These are phyloP conservation scores for Alloteropsis semialata DNA, from an alignment of 176 grass and related monocot genomes.

Conservation along the genomic window DNA sequence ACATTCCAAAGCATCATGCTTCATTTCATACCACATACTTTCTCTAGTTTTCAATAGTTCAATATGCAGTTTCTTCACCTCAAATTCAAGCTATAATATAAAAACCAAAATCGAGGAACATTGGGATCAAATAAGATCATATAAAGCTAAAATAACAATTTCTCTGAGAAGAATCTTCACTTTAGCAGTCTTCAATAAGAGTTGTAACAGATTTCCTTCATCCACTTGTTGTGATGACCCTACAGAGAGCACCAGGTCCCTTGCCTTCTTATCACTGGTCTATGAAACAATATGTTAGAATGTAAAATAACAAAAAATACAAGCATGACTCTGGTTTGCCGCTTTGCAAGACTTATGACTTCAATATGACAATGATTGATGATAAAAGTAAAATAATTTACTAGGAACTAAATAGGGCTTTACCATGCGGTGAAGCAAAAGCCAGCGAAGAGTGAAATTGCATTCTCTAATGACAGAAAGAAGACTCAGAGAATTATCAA, in stretches of 20 bases:
- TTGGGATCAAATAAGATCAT: background rate
- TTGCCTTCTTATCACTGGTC: conserved; percentile 65
- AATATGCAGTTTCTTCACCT: conserved; percentile 51
- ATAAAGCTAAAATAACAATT: conserved; percentile 7
- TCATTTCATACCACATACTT: conserved; percentile 63
- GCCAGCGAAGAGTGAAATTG: conserved; percentile 65
- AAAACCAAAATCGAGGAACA: conserved; percentile 21
- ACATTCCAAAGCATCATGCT: conserved; percentile 48
- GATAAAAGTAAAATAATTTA: background rate
- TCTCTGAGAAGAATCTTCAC: conserved; percentile 23
- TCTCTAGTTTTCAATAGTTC: conserved; percentile 62
- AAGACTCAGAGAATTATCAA: conserved; percentile 51
- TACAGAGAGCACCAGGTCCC: conserved; percentile 51
- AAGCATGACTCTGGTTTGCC: background rate
- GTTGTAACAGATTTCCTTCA: conserved; percentile 46
- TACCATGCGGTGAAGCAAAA: conserved; percentile 86
- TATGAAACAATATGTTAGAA: conserved; percentile 34
- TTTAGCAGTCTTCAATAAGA: conserved; percentile 63
- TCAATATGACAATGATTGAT: background rate
- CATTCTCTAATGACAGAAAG: conserved; percentile 67
- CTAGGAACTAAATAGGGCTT: conserved; percentile 11
- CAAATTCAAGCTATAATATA: conserved; percentile 59
- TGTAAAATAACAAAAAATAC: conserved; percentile 9
- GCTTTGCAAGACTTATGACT: background rate
- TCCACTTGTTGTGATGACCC: conserved; percentile 48